Conservation (phyloP, 495 filamentous ascomycete species). For the Evernia prunastri region DNA sequence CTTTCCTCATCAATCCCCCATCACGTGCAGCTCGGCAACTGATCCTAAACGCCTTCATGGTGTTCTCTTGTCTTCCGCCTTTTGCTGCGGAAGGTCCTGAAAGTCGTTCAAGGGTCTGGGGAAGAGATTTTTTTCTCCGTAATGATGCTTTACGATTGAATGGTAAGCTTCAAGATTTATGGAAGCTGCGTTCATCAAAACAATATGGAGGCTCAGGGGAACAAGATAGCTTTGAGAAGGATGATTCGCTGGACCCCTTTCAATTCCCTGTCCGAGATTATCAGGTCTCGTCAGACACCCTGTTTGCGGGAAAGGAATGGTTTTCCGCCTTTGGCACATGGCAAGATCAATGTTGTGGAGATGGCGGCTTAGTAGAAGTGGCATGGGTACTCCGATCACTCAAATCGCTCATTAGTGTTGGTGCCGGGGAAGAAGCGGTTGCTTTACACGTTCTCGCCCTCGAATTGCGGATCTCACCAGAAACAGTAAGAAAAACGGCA, state of each 20-base stretch:
- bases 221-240: neutral
- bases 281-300: slow-evolving; percentile 31
- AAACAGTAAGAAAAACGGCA: slow-evolving; percentile 59
- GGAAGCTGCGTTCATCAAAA: slow-evolving; percentile 20
- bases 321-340: slow-evolving; percentile 39
- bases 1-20: slow-evolving; percentile 40
- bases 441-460: slow-evolving; percentile 69
- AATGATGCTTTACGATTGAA: slow-evolving; percentile 37
- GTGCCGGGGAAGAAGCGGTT: slow-evolving; percentile 43
- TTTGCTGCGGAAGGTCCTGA: slow-evolving; percentile 21
- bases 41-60: slow-evolving; percentile 60
- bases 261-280: slow-evolving; percentile 16
- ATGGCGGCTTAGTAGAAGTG: slow-evolving; percentile 30
- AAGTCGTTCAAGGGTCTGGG: slow-evolving; percentile 33
- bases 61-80: slow-evolving; percentile 65
- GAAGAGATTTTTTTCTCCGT: slow-evolving; percentile 40
- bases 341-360: slow-evolving; percentile 24
- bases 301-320: slow-evolving; percentile 40
- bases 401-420: slow-evolving; percentile 44
- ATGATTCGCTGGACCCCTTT: slow-evolving; percentile 7
- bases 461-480: slow-evolving; percentile 51
- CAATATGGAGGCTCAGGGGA: neutral
- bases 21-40: slow-evolving; percentile 29
- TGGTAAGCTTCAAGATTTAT: slow-evolving; percentile 27
- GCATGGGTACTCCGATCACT: slow-evolving; percentile 51